Conservation (phyloP, 345 rosid genomes). For the Leavenworthia alabamica region DNA sequence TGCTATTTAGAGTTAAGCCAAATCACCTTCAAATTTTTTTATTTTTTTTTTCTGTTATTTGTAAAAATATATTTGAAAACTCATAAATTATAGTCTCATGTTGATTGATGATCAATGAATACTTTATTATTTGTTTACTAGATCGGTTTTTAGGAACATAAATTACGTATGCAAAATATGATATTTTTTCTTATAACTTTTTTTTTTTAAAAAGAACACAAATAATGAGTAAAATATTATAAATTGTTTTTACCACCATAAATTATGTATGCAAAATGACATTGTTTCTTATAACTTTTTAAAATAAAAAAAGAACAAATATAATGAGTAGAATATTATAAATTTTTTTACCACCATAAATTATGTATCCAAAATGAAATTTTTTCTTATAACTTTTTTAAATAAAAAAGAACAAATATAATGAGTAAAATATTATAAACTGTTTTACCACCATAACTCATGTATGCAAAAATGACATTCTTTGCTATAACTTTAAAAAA, state of each 20-base stretch:
- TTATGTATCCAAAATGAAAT: not conserved
- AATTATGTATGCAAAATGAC: not conserved
- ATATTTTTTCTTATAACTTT: too few relatives aligned
- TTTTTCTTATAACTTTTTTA: too few relatives aligned
- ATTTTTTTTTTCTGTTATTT: slow-evolving; percentile 10
- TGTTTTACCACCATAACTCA: too few relatives aligned
- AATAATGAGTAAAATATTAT: not conserved
- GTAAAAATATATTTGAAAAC: not conserved
- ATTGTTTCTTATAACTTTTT: too few relatives aligned
- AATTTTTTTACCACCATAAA: not conserved
- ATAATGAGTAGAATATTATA: not conserved
- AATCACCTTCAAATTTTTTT: slow-evolving; percentile 1
- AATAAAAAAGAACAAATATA: too few relatives aligned
- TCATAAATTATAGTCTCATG: not conserved
- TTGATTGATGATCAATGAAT: not conserved
- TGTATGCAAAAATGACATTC: not conserved
- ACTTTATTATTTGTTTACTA: not conserved
- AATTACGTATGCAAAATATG: not conserved
- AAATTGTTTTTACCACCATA: not conserved
- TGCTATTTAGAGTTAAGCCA: slow-evolving; percentile 25
- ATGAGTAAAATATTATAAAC: too few relatives aligned
- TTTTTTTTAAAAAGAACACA: too few relatives aligned
- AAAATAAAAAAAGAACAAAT: too few relatives aligned
- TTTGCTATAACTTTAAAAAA: too few relatives aligned
- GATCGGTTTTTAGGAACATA: not conserved